A percentile compares a stretch with the other conserved stretches of the same genome.
These are phyloP conservation scores for Jacaranda copaia DNA, from an alignment of 257 asterid species.

Conservation along the genomic window DNA sequence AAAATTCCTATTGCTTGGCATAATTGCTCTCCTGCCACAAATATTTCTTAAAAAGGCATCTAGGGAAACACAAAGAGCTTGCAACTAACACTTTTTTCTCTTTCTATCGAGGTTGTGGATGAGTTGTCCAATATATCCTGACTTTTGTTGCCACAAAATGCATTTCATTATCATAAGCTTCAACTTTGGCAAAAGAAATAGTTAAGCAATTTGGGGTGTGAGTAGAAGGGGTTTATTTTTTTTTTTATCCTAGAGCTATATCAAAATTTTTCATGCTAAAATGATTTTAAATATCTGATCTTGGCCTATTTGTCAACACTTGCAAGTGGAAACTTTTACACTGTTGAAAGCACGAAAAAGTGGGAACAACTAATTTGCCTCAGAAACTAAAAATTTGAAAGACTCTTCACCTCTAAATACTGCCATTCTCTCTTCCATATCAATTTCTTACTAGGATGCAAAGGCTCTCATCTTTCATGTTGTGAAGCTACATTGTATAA, in stretches of 20 bases:
- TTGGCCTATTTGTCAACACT: constrained; percentile 80
- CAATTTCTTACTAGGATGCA: constrained; percentile 62
- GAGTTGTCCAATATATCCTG: no score
- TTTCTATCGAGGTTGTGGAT: no score
- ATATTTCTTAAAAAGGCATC: no score
- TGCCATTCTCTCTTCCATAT: constrained; percentile 93
- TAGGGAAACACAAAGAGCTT: no score
- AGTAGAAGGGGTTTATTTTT: no score
- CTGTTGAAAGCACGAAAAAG: constrained; percentile 5
- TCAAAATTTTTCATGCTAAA: constrained; percentile 84
- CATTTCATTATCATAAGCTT: no score
- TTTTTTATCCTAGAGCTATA: constrained; percentile 5
- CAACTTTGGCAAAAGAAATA: no score
- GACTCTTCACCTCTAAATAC: constrained; percentile 65
- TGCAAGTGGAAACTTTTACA: constrained; percentile 28
- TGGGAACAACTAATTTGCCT: not conserved
- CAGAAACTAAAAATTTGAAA: not conserved
- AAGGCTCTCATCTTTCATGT: constrained; percentile 76
- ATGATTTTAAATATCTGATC: constrained; percentile 76
- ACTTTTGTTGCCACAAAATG: no score
- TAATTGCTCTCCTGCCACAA: no score
- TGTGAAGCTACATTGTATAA: constrained; percentile 71
- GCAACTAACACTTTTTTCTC: no score
- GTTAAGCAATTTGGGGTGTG: no score
- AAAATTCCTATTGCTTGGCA: no score